Conservation (phyloP, 371 early-diverging fungal genomes). For the Sporodiniella umbellata region DNA sequence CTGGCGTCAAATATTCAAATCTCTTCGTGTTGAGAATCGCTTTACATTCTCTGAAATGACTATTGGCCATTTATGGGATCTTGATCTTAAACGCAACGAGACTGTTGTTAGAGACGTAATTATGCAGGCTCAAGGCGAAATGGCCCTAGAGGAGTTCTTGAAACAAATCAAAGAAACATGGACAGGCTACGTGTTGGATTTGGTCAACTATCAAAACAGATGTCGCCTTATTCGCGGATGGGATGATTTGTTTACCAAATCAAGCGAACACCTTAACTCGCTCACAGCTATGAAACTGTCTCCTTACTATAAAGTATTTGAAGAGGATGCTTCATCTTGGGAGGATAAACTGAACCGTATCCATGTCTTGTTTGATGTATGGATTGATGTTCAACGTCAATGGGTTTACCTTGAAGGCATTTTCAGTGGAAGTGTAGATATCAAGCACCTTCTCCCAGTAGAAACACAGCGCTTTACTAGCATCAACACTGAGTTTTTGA, state of each 20-base stretch:
- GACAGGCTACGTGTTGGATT: constrained; percentile 88
- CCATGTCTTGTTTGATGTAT: constrained; percentile 95
- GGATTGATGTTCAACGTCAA: constrained; percentile 99
- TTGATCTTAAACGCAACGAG: constrained; percentile 89
- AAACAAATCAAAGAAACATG: constrained; percentile 88
- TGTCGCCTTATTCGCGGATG: constrained; percentile 94
- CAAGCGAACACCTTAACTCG: constrained; percentile 92
- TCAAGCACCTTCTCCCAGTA: constrained; percentile 93
- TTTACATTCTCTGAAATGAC: constrained; percentile 81
- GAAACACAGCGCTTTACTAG: constrained; percentile 94
- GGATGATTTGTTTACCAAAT: constrained; percentile 97
- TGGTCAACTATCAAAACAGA: constrained; percentile 96
- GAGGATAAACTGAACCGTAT: constrained; percentile 95
- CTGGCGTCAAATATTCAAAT: constrained; percentile 92
- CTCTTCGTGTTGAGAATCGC: constrained; percentile 70
- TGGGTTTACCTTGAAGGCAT: constrained; percentile 99
- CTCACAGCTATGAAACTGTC: constrained; percentile 96
- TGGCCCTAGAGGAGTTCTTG: constrained; percentile 98
- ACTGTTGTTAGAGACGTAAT: constrained; percentile 81
- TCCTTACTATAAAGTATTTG: constrained; percentile 96
- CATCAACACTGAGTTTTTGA: constrained; percentile 96
- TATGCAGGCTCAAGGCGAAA: constrained; percentile 95
- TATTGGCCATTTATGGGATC: constrained; percentile 93
- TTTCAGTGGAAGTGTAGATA: constrained; percentile 93
- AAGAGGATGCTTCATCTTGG: constrained; percentile 94